phyloP scores from a whole-genome alignment of 2,329 filamentous ascomycete genomes.

The Colletotrichum sp. region DNA sequence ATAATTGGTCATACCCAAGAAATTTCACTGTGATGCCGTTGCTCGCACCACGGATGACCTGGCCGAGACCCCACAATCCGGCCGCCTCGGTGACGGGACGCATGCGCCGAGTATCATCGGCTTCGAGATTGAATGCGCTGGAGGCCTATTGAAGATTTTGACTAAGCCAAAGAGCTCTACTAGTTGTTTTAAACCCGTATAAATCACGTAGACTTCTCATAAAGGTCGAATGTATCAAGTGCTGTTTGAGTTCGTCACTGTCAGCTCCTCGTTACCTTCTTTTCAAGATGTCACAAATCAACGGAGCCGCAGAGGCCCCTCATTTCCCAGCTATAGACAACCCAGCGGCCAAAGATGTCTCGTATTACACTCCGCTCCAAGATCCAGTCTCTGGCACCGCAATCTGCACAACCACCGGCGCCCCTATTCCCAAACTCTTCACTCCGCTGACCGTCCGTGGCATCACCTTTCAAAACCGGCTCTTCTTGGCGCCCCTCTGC shows the following conservation, averaged over 20 bases:
- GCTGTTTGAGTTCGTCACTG: not conserved
- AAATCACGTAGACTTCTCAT: not conserved
- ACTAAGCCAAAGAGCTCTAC: not conserved
- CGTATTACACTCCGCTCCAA: slow-evolving; percentile 56
- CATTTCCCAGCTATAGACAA: slow-evolving; percentile 12
- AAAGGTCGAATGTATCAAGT: not conserved
- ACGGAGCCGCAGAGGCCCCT: not conserved
- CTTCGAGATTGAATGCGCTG: not conserved
- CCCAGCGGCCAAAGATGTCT: slow-evolving; percentile 35
- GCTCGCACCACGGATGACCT: not conserved
- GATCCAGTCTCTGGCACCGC: slow-evolving; percentile 48
- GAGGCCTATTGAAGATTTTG: no score
- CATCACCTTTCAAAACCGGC: slow-evolving; percentile 49
- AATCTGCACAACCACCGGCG: slow-evolving; percentile 44
- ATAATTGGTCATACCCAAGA: not conserved
- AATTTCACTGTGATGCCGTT: not conserved
- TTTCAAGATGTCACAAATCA: not conserved
- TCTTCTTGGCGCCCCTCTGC: slow-evolving; percentile 52
- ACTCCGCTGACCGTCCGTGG: slow-evolving; percentile 51
- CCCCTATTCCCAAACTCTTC: slow-evolving; percentile 56
- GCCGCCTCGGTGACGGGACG: not conserved
- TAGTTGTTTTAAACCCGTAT: not conserved
- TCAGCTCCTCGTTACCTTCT: not conserved
- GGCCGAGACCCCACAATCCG: not conserved
- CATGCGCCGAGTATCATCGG: not conserved